Evolutionary conservation across 208 protist genomes (phyloP), one percentile per base, ranked within the genome.

Genomic region (Leishmania braziliensis): DNA sequence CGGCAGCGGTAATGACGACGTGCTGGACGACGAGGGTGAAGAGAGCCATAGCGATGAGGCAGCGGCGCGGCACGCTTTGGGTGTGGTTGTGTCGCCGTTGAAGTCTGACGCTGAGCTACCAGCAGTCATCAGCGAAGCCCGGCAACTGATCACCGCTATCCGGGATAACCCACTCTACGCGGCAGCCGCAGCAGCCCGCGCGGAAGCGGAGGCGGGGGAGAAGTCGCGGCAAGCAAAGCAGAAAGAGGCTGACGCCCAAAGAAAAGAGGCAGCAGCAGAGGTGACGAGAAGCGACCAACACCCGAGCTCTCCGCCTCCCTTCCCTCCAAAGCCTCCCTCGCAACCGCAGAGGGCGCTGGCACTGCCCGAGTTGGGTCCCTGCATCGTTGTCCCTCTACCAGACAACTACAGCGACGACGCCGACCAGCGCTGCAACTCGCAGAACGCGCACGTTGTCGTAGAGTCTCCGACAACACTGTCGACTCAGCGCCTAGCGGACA

Each of bases 321-420:
- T 53, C 18, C 46, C 69, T 12, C 48, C 69, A 18, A 33, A 29
- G 3, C 43, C 69, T 10, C 69, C 18, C 69, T 29, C 69, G 2
- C 53, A 53, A 48, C 54, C 20, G 51, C 36, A 65, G 56, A 54
- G 5, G 23, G 33, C 20, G 16, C 74, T 54, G n/a, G 39, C 74
- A 33, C 56, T 51, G n/a, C 23, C 56, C 2, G 53, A 51, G 56
- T 12, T 56, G 36, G 74, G 23, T 77, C 3, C 2, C 51, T 76
- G 78, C 79, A 48, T 43, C 14, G 84, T 87, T 18, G 77, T 73
- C 26, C 79, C 84, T 14, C 69, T 84, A 66, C 84, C 84, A 4
- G 75, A 83, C 75, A 51, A 80, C 76, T 73, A 84, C 75, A 69
- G 39, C 9, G 56, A 43, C 48, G 70, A 83, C 10, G 51, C 46